Base-by-base conservation (phyloP, 2,329 filamentous ascomycete species). In the Exophiala mesophila region DNA sequence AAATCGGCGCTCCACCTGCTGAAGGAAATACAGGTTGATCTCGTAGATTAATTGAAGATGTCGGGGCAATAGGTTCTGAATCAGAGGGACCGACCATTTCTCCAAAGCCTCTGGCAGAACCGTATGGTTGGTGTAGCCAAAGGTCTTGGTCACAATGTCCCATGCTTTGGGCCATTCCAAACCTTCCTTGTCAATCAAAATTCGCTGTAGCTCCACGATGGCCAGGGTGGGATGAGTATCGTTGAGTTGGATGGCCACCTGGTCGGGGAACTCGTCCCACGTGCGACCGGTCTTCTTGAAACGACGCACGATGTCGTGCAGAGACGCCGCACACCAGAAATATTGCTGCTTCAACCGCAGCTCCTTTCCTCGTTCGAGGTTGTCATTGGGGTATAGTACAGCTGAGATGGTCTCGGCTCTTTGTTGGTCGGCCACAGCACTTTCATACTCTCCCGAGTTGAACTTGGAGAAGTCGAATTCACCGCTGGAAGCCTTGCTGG, bases 381-480 rank as follows among this genome's bases (percentile, higher is more conserved):
- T 97, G 67, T 97, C 90, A 60, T 98, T 98, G 47, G 92, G 92
- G 62, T 98, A 98, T 32, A 98, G 70, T 10, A 98, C 92, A 21
- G 90, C 90, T 39, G 89, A 96, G 69, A 98, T 98, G 41, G 90
- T 97, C 72, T 98, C 92, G n/a, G 92, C 92, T 44, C 87, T 84
- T 72, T 98, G 92, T 68, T 97, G 88, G 56, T 98, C 92, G n/a
- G 85, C 87, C 28, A 98, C 92, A 9, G 92, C 94, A 69, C 86
- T 92, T 69, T 98, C 92, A 62, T 98, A 98, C 57, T 98, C 89
- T 51, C 92, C 92, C 46, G 77, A 92, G 70, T 98, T 98, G 80
- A 98, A 98, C 65, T 97, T 97, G 61, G 96, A 90, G 70, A 98
- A 98, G 69, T 98, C 90, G 53, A 98, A 98, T 66, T 98, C 92